Base-by-base conservation (phyloP, 345 rosid genomes). In the Mercurialis annua region DNA sequence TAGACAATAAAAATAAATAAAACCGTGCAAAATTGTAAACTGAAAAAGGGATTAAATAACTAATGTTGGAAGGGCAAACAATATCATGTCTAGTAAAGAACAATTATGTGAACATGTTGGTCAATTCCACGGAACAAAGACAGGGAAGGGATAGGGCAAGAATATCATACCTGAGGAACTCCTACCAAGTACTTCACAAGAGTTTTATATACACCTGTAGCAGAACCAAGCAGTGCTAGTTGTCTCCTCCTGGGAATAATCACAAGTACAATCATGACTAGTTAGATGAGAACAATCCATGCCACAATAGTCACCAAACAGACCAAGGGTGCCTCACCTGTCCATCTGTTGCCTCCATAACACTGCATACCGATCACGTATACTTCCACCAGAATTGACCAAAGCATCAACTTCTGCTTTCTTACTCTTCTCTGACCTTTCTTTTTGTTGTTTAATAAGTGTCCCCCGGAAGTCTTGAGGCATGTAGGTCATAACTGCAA, bases 391-490 rank as follows among this genome's bases (percentile, higher is more conserved):
- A 64, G 96, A 87, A 75, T 62, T 86, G 68, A 85, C 72, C 78
- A 93, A 73, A 38, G 92, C 84, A 74, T 89, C 96, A 79, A 90
- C 96, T 76, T 85, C 97, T 24, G 94, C 96, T 81, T 90, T 96
- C 87, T 87, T 93, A 81, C 89, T 93, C 81, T 88, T 90, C 82
- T 93, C 98, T n/a, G 98, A 93, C 33, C 98, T 80, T 69, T 93
- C 98, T 76, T 86, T 87, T 76, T 90, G 97, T 77, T 87, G 96
- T 75, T 83, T 80, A 69, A 93, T 89, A 59, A 93, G 78, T 17
- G 89, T 83, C 63, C 96, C 98, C 18, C 98, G 94, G 73, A 93
- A 93, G 78, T 93, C 98, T 86, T 93, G 98, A 81, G 98, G 98
- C 96, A 93, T 80, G 85, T 93, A 93, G 69, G 98, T 93, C 98